Conservation (phyloP, 2,329 filamentous ascomycete genomes). For the Thielaviopsis cerberus region DNA sequence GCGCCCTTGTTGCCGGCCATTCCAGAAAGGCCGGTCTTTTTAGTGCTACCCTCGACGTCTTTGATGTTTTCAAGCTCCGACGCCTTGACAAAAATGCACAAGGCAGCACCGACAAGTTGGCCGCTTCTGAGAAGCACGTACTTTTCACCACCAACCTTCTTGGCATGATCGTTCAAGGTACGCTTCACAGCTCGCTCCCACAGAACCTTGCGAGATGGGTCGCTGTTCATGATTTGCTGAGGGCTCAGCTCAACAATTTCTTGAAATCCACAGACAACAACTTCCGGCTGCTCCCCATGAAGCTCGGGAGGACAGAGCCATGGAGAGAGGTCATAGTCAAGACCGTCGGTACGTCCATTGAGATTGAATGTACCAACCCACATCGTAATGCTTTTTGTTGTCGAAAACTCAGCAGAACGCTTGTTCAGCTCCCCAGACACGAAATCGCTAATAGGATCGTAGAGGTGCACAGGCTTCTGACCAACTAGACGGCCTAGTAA, state of each 20-base stretch:
- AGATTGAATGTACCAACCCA: slow-evolving; percentile 81
- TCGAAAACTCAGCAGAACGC: slow-evolving; percentile 54
- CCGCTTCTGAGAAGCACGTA: slow-evolving; percentile 84
- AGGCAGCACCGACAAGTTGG: slow-evolving; percentile 80
- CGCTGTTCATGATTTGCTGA: slow-evolving; percentile 97
- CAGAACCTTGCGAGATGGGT: slow-evolving; percentile 62
- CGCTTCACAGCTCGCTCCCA: slow-evolving; percentile 73
- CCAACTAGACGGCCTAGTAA: slow-evolving; percentile 70
- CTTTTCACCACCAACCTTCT: slow-evolving; percentile 45
- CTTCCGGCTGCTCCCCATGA: slow-evolving; percentile 52
- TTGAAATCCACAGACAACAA: slow-evolving; percentile 84
- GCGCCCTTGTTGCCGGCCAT: slow-evolving; percentile 98
- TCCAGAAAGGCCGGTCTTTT: slow-evolving; percentile 85
- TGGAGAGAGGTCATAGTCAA: slow-evolving; percentile 59
- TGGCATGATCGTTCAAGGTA: slow-evolving; percentile 56
- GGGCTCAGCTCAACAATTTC: slow-evolving; percentile 97
- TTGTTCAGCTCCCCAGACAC: slow-evolving; percentile 60
- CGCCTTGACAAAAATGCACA: slow-evolving; percentile 77
- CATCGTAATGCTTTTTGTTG: slow-evolving; percentile 54
- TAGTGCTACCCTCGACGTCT: slow-evolving; percentile 88
- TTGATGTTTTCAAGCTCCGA: slow-evolving; percentile 67
- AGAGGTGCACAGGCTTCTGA: slow-evolving; percentile 67
- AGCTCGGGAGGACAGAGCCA: slow-evolving; percentile 57
- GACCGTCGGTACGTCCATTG: slow-evolving; percentile 67
- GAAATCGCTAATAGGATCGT: slow-evolving; percentile 85